Conservation (phyloP, 805 yeast species). For the Candida vaughaniae region DNA sequence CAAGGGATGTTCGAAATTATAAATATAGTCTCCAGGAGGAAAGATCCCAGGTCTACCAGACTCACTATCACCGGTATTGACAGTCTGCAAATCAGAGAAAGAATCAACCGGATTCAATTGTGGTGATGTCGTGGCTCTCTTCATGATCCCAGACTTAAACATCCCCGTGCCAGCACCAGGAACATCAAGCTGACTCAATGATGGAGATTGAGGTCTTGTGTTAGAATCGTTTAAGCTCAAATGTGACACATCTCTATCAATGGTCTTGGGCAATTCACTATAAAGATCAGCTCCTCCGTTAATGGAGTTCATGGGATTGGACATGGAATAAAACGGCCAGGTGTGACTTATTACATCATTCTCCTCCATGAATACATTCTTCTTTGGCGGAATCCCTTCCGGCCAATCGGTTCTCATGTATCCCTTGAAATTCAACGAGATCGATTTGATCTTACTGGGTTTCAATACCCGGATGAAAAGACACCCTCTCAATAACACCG, state of each 20-base stretch:
- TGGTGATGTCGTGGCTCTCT: slow-evolving; percentile 30
- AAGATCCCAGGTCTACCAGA: slow-evolving; percentile 40
- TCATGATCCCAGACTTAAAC: slow-evolving; percentile 19
- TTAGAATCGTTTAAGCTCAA: slow-evolving; percentile 33
- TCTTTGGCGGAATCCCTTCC: slow-evolving; percentile 94
- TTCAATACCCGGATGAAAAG: slow-evolving; percentile 67
- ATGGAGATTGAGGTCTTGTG: slow-evolving; percentile 10
- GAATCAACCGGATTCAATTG: slow-evolving; percentile 21
- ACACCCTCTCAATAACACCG: slow-evolving; percentile 80
- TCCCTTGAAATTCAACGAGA: slow-evolving; percentile 65
- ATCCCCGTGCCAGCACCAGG: background rate
- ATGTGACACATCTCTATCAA: slow-evolving; percentile 32
- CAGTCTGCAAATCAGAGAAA: slow-evolving; percentile 19
- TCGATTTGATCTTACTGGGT: slow-evolving; percentile 66
- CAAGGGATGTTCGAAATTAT: slow-evolving; percentile 86
- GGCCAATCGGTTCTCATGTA: slow-evolving; percentile 89
- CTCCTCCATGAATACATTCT: slow-evolving; percentile 61
- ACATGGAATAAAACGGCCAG: slow-evolving; percentile 77
- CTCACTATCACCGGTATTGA: slow-evolving; percentile 17
- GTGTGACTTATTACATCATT: slow-evolving; percentile 71
- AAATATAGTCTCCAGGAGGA: slow-evolving; percentile 86
- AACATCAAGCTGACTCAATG: slow-evolving; percentile 2
- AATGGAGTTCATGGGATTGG: slow-evolving; percentile 16
- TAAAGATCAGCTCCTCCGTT: slow-evolving; percentile 51
- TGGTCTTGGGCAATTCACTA: slow-evolving; percentile 23